phyloP scores from a whole-genome alignment of 129 eudicot genomes.

The Tagetes erecta region DNA sequence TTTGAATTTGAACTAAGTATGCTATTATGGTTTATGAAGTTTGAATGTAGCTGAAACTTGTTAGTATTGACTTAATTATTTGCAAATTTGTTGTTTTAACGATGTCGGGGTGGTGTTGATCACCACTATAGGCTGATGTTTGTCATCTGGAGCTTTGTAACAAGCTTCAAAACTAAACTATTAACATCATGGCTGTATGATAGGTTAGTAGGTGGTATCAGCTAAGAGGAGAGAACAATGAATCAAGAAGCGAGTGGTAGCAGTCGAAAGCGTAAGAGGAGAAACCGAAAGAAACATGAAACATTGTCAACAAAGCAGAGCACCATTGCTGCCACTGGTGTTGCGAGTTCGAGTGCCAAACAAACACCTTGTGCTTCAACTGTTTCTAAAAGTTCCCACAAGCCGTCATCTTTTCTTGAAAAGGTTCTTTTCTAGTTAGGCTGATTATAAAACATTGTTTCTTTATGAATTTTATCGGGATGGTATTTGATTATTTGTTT shows the following conservation, averaged over 20 bases:
- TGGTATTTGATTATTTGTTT: not conserved
- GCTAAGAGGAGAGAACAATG: constrained; percentile 13
- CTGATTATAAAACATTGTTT: not conserved
- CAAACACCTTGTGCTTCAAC: constrained; percentile 13
- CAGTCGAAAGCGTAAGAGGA: constrained; percentile 64
- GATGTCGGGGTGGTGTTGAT: too few relatives aligned
- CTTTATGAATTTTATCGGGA: not conserved
- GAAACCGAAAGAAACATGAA: constrained; percentile 29
- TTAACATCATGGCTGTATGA: not conserved
- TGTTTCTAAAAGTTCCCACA: constrained; percentile 34
- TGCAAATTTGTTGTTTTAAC: too few relatives aligned
- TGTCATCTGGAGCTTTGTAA: too few relatives aligned
- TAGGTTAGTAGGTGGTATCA: not conserved
- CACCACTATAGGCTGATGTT: too few relatives aligned
- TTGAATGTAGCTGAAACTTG: too few relatives aligned
- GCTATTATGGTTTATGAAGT: too few relatives aligned
- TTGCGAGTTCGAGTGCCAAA: not conserved
- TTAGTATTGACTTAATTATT: too few relatives aligned
- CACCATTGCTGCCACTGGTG: not conserved
- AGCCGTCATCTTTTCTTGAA: constrained; percentile 60
- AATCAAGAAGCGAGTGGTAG: constrained; percentile 40
- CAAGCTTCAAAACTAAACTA: too few relatives aligned
- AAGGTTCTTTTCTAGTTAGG: constrained; percentile 46
- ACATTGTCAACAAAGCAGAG: not conserved
- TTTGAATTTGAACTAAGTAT: too few relatives aligned